These are phyloP conservation scores for Kingdonia uniflora DNA, from an alignment of 164 flowering plant species.

Conservation along the genomic window DNA sequence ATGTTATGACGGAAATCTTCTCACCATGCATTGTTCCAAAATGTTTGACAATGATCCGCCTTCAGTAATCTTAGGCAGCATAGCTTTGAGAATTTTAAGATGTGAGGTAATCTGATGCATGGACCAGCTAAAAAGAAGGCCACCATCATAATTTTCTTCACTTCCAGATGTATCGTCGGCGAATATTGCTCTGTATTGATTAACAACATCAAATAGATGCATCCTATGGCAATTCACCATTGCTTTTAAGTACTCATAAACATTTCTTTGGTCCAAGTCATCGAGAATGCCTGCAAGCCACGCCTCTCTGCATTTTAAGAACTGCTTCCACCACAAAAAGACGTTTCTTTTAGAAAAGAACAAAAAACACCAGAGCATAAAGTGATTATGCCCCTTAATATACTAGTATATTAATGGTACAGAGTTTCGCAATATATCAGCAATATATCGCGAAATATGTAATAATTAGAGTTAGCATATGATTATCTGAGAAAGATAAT, in stretches of 20 bases:
- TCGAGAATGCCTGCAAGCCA: conserved; percentile 94
- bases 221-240: conserved; percentile 80
- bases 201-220: conserved; percentile 98
- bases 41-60: conserved; percentile 89
- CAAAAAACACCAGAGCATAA: no score
- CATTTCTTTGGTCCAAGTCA: conserved; percentile 90
- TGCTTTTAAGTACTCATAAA: conserved; percentile 85
- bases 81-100: conserved; percentile 67
- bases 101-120: conserved; percentile 91
- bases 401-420: no score
- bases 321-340: conserved; percentile 34
- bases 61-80: conserved; percentile 91
- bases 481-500: no score
- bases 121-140: conserved; percentile 97
- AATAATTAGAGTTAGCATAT: no score
- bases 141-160: conserved; percentile 96
- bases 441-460: no score
- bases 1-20: conserved; percentile 11
- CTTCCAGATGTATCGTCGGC: conserved; percentile 95
- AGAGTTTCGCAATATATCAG: no score
- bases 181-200: conserved; percentile 93
- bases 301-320: conserved; percentile 90
- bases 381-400: no score
- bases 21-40: conserved; percentile 94
- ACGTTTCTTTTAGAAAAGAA: conserved; percentile 4